A percentile compares a stretch with the other conserved stretches of the same genome.
These are phyloP conservation scores for Holtermannia corniformis DNA, from an alignment of 768 basidiomycete species.

Conservation along the genomic window DNA sequence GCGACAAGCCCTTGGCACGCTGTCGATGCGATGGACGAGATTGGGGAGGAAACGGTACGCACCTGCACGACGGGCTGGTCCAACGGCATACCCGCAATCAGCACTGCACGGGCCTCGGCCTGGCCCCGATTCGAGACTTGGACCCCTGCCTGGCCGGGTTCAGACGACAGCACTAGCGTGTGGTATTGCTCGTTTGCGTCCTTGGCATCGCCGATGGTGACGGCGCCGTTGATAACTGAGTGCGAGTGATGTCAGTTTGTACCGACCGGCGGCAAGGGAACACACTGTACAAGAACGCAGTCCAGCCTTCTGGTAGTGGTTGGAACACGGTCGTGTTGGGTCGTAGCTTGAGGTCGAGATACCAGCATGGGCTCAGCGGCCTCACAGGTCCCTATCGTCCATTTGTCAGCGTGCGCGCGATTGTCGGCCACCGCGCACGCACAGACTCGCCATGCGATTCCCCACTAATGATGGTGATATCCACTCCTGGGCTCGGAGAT, in stretches of 20 bases:
- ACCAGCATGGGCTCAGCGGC: slow-evolving; percentile 90
- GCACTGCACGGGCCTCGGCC: slow-evolving; percentile 47
- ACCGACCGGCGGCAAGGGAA: background rate
- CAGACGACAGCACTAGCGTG: slow-evolving; percentile 70
- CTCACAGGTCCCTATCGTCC: slow-evolving; percentile 65
- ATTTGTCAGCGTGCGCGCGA: background rate
- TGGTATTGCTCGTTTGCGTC: slow-evolving; percentile 54
- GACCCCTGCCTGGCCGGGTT: slow-evolving; percentile 57
- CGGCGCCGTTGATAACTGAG: slow-evolving; percentile 56
- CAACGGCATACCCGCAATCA: slow-evolving; percentile 79
- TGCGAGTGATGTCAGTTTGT: background rate
- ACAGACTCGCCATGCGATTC: slow-evolving; percentile 60
- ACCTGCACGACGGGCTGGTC: slow-evolving; percentile 73
- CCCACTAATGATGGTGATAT: slow-evolving; percentile 79
- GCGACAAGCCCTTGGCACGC: too few species aligned
- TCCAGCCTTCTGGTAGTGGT: slow-evolving; percentile 78
- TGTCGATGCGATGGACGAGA: slow-evolving; percentile 53
- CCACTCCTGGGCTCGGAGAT: slow-evolving; percentile 40
- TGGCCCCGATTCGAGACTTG: slow-evolving; percentile 45
- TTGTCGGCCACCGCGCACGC: background rate
- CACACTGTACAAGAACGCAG: slow-evolving; percentile 73
- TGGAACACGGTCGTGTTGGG: slow-evolving; percentile 62
- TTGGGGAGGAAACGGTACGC: slow-evolving; percentile 39
- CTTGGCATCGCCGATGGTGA: slow-evolving; percentile 51
- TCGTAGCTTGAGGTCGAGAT: slow-evolving; percentile 65